Percentiles rank a stretch among this genome's conserved stretches.
Conservation (phyloP, 495 filamentous ascomycete genomes). For the Aspergillus panamensis region DNA sequence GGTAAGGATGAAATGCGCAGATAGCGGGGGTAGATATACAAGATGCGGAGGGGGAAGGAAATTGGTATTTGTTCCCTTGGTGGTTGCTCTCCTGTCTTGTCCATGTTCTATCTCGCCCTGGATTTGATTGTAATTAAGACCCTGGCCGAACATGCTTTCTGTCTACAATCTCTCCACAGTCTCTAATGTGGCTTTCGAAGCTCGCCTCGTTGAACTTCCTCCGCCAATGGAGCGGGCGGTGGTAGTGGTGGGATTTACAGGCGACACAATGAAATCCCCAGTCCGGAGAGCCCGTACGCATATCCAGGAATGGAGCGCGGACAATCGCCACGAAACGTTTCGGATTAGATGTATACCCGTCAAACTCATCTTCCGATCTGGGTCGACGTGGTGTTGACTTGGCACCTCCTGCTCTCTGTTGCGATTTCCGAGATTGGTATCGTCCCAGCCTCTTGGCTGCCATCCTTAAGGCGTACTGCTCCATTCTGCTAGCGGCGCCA, state of each 20-base stretch:
- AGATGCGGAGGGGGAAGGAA: no score
- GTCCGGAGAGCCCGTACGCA: background rate
- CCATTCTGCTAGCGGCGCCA: conserved; percentile 18
- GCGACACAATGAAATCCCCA: conserved; percentile 26
- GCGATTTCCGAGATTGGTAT: conserved; percentile 1
- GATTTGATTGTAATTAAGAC: background rate
- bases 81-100: no score
- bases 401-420: background rate
- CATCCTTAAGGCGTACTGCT: conserved; percentile 15
- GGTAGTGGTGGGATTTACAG: conserved; percentile 20
- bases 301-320: conserved; percentile 17
- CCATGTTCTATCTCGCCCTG: background rate
- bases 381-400: conserved; percentile 13
- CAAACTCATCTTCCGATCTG: conserved; percentile 15
- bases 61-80: no score
- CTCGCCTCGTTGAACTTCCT: conserved; percentile 21
- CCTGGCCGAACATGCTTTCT: conserved; percentile 12
- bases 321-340: conserved; percentile 27
- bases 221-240: conserved; percentile 20
- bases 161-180: conserved; percentile 23
- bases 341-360: conserved; percentile 18
- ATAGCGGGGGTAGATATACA: background rate
- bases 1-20: conserved; percentile 13
- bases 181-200: conserved; percentile 19
- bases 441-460: conserved; percentile 1